Percentiles rank a stretch among this genome's conserved stretches.
Evolutionary conservation across 169 alveolate genomes (phyloP).

Genomic region (Prorocentrum cordatum): DNA sequence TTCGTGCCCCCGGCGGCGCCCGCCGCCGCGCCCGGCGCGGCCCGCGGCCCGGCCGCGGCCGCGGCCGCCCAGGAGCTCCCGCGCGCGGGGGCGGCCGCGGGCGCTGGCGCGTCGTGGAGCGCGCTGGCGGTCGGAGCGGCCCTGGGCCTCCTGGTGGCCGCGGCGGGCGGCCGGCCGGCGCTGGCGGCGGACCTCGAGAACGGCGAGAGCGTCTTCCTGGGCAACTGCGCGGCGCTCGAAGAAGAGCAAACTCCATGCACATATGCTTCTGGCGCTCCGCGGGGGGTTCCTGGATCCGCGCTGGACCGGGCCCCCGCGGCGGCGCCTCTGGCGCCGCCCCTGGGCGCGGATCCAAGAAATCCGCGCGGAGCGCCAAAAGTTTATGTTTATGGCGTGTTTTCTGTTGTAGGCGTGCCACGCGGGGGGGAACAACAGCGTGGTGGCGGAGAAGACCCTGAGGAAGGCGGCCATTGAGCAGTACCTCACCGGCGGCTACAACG

Average conservation of each 20-base stretch:
- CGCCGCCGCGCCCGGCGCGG: background rate
- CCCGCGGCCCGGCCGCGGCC: background rate
- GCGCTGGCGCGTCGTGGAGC: background rate
- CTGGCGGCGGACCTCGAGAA: constrained; percentile 11
- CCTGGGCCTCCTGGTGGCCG: background rate
- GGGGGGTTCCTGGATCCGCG: too few species aligned
- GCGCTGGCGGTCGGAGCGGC: constrained; percentile 6
- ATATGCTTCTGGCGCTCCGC: too few species aligned
- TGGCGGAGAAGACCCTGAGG: constrained; percentile 14
- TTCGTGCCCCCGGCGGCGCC: background rate
- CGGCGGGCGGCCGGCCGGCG: background rate
- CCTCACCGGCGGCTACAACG: background rate
- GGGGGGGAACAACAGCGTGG: constrained; percentile 4
- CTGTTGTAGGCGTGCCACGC: constrained; percentile 28
- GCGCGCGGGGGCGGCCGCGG: background rate
- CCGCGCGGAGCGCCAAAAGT: too few species aligned
- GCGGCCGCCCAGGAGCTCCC: background rate
- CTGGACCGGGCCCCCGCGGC: too few species aligned
- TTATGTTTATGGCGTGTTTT: too few species aligned
- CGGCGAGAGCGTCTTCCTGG: background rate
- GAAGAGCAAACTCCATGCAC: too few species aligned
- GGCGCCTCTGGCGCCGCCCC: too few species aligned
- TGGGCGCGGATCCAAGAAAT: too few species aligned
- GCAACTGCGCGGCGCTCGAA: constrained; percentile 7
- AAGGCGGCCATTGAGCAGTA: constrained; percentile 3